Evolutionary conservation across 495 filamentous ascomycete genomes (phyloP), one percentile per base, ranked within the genome.

Genomic region (Chaetomium tenue): DNA sequence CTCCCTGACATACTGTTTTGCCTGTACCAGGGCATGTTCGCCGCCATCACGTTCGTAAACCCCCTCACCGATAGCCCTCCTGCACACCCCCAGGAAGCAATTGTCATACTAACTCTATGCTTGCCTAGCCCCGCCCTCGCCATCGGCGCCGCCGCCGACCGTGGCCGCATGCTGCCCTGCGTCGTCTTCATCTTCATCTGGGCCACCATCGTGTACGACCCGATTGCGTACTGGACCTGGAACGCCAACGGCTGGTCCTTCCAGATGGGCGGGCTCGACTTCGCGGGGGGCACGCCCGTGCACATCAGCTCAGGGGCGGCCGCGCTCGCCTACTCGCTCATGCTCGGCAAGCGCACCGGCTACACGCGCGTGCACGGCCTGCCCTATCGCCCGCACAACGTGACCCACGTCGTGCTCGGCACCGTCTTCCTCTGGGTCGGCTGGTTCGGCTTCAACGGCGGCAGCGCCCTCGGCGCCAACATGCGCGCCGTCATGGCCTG

Each of bases 381-480:
- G 56, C 96, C 97, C 71, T 98, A 96, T 77, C 92, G 94, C 63
- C 94, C 94, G 22, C 94, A 98, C 81, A 97, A 98, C 71, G 94
- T 98, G 57, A 96, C 92, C 25, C 92, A 96, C 75, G 91, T 98
- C 67, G 93, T 97, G 40, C 87, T 98, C 52, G 94, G 94, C 5
- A 98, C 94, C 15, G 92, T 97, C 57, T 97, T 98, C 82, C 88
- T 98, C 51, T 98, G 94, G 94, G 92, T 98, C 54, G 94, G 94
- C 30, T 98, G 94, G 94, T 97, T 97, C 73, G 94, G 94, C 57
- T 98, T 98, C 85, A 98, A 98, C 72, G 94, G 90, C 59, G 94
- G 94, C 63, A 91, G 88, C 25, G 94, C 93, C n/a, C 83, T 96
- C 46, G 83, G 86, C 48, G 93, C 92, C 65, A 97, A 96, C 78